phyloP scores from a whole-genome alignment of 768 basidiomycete species.

The Serpula lacrymans region DNA sequence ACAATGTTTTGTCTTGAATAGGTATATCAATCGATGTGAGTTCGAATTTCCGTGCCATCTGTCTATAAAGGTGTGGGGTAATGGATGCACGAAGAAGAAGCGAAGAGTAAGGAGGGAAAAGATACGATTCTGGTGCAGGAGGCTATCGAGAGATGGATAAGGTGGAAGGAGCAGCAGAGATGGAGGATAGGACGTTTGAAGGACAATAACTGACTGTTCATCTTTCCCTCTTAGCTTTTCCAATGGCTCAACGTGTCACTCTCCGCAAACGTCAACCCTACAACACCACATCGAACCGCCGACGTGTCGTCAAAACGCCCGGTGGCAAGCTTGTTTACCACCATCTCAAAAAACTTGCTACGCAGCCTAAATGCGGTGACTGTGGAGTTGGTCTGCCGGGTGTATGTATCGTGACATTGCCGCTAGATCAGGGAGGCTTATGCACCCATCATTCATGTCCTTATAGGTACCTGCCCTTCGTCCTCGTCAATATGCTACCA shows the following conservation, averaged over 20 bases:
- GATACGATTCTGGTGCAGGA: too few species aligned
- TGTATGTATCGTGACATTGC: too few species aligned
- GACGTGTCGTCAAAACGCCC: conserved; percentile 95
- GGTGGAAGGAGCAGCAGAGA: too few species aligned
- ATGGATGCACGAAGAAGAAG: too few species aligned
- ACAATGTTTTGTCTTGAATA: neutral
- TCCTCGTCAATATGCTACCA: conserved; percentile 91
- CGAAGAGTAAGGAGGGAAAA: too few species aligned
- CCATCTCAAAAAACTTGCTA: conserved; percentile 92
- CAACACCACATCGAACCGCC: conserved; percentile 96
- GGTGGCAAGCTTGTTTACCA: conserved; percentile 98
- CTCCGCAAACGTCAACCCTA: conserved; percentile 98
- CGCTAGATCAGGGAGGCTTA: too few species aligned
- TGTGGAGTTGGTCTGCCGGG: conserved; percentile 93
- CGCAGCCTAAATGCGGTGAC: conserved; percentile 97
- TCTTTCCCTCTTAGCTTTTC: too few species aligned
- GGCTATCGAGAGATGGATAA: too few species aligned
- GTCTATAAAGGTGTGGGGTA: too few species aligned
- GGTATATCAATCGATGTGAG: neutral
- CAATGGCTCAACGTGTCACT: conserved; percentile 98
- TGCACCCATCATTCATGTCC: conserved; percentile 2
- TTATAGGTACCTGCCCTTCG: conserved; percentile 89
- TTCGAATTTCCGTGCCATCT: neutral
- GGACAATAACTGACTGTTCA: too few species aligned
- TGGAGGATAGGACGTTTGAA: too few species aligned